These are phyloP conservation scores for Glaciozyma martinii DNA, from an alignment of 768 basidiomycete genomes.

Conservation along the genomic window DNA sequence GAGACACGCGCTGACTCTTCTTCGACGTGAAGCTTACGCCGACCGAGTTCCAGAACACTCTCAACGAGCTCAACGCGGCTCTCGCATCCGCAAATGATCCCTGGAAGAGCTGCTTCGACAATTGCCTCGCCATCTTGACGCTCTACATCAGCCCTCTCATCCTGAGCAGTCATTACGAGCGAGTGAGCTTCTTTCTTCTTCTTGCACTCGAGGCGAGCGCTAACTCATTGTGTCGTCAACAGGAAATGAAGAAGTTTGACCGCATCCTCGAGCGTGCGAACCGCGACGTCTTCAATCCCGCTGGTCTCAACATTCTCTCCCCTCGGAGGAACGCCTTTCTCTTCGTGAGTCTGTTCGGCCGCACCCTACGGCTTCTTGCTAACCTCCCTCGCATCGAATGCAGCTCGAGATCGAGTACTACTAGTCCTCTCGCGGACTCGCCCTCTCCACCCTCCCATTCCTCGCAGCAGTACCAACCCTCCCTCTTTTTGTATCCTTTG, in stretches of 20 bases:
- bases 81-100: slow-evolving; percentile 80
- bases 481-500: background rate
- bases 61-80: slow-evolving; percentile 80
- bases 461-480: background rate
- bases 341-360: slow-evolving; percentile 50
- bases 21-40: slow-evolving; percentile 63
- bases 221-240: background rate
- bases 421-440: background rate
- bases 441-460: background rate
- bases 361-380: background rate
- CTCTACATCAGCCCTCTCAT: slow-evolving; percentile 71
- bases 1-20: background rate
- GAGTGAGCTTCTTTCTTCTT: slow-evolving; percentile 42
- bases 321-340: slow-evolving; percentile 77
- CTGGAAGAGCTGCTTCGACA: slow-evolving; percentile 63
- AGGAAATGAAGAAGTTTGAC: slow-evolving; percentile 72
- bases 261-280: slow-evolving; percentile 61
- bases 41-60: slow-evolving; percentile 76
- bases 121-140: slow-evolving; percentile 64
- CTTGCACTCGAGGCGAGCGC: background rate
- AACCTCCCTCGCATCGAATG: background rate
- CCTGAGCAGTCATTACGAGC: slow-evolving; percentile 66
- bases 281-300: slow-evolving; percentile 65
- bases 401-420: slow-evolving; percentile 32
- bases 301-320: slow-evolving; percentile 77